Base-by-base conservation (phyloP, 345 rosid species). In the Populus tremula region DNA sequence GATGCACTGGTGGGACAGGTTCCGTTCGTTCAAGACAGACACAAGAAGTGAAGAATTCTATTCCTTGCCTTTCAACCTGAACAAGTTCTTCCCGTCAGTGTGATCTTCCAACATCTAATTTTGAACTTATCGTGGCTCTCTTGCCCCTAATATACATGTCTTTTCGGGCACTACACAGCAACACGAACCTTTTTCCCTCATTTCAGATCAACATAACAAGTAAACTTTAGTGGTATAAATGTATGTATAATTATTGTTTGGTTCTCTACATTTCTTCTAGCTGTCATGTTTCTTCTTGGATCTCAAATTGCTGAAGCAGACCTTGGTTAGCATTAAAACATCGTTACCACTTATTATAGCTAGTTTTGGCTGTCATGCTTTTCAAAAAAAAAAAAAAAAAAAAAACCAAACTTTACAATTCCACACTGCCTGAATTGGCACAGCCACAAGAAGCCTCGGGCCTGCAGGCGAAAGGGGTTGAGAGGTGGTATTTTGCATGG, bases 41-140 rank as follows among this genome's bases (percentile, higher is more conserved):
- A 89, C 97, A 3, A 85, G 99, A 83, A 96, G 97, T 56, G 98
- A 96, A 74, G 99, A 96, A 82, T 96, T 96, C 87, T 96, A 93
- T 77, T 85, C 92, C 18, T 80, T 96, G 82, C 97, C 99, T 6
- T 91, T 96, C 86, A 90, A 96, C 80, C 98, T 96, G 72, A 93
- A 96, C 90, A 96, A 93, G 89, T 93, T 87, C 85, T 96, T 93
- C 86, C 99, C 99, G 20, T 90, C 98, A 35, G 87, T 92, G 67
- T 96, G 90, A 93, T 74, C 67, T 62, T 67, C 16, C 16, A 75
- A 31, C 67, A 39, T 65, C 71, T 31, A 75, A 47, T 17, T 78
- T 65, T 45, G n/a, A 12, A 71, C 43, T 75, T 56, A 49, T 29
- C 36, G 45, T 35, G 53, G 59, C 6, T 47, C 45, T 29, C 64